phyloP scores from a whole-genome alignment of 208 protist species.

The Leishmania gerbilli region DNA sequence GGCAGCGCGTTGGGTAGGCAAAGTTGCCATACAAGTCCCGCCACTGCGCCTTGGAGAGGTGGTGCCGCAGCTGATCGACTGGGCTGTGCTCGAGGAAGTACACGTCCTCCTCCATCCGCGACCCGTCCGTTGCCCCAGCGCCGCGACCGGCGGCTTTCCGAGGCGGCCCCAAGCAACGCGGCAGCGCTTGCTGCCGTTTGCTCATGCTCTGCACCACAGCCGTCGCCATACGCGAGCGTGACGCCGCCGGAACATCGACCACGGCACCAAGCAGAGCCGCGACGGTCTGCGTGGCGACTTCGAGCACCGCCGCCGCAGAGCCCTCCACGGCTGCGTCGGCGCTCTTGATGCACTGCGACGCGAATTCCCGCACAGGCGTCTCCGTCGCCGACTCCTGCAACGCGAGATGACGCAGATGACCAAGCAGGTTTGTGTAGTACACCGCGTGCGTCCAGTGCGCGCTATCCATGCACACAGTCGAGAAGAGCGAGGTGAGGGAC shows the following conservation, averaged over 20 bases:
- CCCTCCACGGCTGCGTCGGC: constrained; percentile 16
- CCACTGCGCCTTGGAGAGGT: constrained; percentile 41
- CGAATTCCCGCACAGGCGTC: constrained; percentile 14
- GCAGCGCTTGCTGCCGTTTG: constrained; percentile 16
- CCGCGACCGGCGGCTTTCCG: background rate
- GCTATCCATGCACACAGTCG: constrained; percentile 32
- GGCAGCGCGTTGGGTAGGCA: constrained; percentile 33
- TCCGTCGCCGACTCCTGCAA: background rate
- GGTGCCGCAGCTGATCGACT: constrained; percentile 25
- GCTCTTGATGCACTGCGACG: constrained; percentile 16
- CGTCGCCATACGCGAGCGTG: constrained; percentile 29
- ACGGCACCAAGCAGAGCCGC: constrained; percentile 18
- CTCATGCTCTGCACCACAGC: constrained; percentile 35
- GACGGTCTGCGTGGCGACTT: constrained; percentile 30
- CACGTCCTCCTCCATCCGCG: constrained; percentile 11
- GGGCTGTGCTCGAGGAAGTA: constrained; percentile 25
- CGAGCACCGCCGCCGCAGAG: constrained; percentile 29
- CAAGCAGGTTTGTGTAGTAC: constrained; percentile 31
- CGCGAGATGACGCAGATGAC: constrained; percentile 22
- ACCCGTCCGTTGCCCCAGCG: background rate
- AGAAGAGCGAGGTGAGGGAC: constrained; percentile 27
- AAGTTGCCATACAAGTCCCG: constrained; percentile 32
- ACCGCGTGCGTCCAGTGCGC: constrained; percentile 41
- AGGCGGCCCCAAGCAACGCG: background rate
- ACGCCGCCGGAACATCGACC: constrained; percentile 24